Evolutionary conservation across 257 asterid genomes (phyloP), one percentile per base, ranked within the genome.

Genomic region (Solanum microdontum): DNA sequence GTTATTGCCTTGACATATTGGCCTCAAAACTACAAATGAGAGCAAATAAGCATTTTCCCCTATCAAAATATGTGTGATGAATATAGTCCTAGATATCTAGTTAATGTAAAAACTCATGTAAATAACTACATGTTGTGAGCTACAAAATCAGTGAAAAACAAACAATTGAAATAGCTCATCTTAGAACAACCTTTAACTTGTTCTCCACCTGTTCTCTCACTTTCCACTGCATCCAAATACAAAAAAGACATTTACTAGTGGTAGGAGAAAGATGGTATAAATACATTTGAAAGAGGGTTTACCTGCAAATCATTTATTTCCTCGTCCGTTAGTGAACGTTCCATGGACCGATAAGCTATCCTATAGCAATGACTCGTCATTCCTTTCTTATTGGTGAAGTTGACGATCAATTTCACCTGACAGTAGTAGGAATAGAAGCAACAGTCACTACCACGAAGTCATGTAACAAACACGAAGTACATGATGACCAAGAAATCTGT

Each of bases 231-330:
- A 92, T 86, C 85, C 77, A 83, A 87, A 83, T 34, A 33, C 68
- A 58, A 45, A 24, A 72, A 14, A 8, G 40, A 15, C 69, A 17
- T 6, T 36, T 60, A 37, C 8, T 40, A 83, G 66, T 76, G 58
- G 60, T 4, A 26, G 9, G 51, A 48, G 73, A 87, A 82, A 28
- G 64, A 77, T 37, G 28, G 26, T 34, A 45, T 24, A 19, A 36
- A 4, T 37, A 23, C 55, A 62, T 73, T 74, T 45, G 48, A 58
- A 43, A 60, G 82, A 82, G 69, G 12, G 58, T 62, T 23, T 88
- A 96, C 99, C 98, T 97, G 99, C 87, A 96, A 91, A 58, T 94
- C 95, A 45, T 97, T 97, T 64, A 97, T 97, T 92, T 97, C 99
- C 82, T 94, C 98, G 39, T 97, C 98, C 2, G 94, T 96, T 84